Evolutionary conservation across 2,329 filamentous ascomycete genomes (phyloP).

Genomic region (Emmonsia crescens): DNA sequence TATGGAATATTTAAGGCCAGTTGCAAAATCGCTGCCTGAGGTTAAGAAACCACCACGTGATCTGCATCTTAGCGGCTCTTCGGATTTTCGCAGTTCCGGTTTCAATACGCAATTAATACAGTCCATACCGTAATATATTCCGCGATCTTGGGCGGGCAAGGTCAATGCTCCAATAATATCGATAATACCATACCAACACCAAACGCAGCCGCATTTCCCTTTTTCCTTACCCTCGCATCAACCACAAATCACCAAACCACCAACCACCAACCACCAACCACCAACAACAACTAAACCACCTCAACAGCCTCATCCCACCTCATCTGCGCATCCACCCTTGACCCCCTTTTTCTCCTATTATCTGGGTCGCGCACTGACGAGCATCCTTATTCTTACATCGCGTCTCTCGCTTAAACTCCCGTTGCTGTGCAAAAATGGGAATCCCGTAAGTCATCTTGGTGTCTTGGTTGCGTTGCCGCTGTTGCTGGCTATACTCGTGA

Average conservation of each 20-base stretch:
- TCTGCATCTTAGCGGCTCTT: too few relatives aligned
- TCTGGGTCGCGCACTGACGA: not conserved
- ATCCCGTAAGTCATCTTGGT: constrained; percentile 7
- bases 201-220: too few relatives aligned
- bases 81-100: not conserved
- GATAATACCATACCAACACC: not conserved
- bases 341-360: not conserved
- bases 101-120: not conserved
- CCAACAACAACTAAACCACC: not conserved
- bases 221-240: not conserved
- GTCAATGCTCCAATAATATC: not conserved
- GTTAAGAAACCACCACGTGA: not conserved
- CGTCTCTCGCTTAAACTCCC: constrained; percentile 3
- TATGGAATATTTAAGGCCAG: too few relatives aligned
- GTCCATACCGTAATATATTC: constrained; percentile 1
- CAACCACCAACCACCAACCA: too few relatives aligned
- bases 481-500: constrained; percentile 8
- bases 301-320: not conserved
- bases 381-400: constrained; percentile 6
- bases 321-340: not conserved
- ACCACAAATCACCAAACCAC: not conserved
- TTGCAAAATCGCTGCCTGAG: too few relatives aligned
- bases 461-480: constrained; percentile 11
- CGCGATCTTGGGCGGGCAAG: not conserved
- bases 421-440: constrained; percentile 6